These are phyloP conservation scores for Chimonanthus salicifolius DNA, from an alignment of 164 flowering plant species.

Conservation along the genomic window DNA sequence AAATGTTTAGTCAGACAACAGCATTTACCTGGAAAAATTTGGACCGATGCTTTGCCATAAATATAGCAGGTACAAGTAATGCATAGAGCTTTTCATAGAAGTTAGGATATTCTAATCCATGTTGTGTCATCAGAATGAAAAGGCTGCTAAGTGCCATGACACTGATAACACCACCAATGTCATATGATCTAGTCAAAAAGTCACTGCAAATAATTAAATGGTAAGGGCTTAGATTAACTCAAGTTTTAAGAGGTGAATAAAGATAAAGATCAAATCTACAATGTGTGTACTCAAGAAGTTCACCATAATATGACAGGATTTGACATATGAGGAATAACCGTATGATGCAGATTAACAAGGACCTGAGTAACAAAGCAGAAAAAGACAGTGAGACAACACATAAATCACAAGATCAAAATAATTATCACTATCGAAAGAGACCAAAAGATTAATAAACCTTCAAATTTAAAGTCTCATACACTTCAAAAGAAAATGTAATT, in stretches of 20 bases:
- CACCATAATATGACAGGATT: conserved; percentile 82
- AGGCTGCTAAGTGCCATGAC: conserved; percentile 97
- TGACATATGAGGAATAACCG: conserved; percentile 71
- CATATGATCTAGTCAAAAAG: conserved; percentile 92
- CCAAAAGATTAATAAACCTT: not conserved
- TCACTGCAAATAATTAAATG: conserved; percentile 56
- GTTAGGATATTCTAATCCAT: conserved; percentile 89
- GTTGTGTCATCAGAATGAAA: conserved; percentile 80
- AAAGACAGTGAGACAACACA: not conserved
- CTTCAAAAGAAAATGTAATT: not conserved
- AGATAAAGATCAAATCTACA: not conserved
- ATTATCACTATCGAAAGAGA: not conserved
- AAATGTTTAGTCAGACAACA: not conserved
- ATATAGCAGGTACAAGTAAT: conserved; percentile 69
- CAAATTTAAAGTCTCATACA: not conserved
- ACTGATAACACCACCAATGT: conserved; percentile 93
- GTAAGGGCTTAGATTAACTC: conserved; percentile 10
- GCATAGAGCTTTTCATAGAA: conserved; percentile 91
- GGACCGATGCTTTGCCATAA: conserved; percentile 86
- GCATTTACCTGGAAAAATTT: conserved; percentile 71
- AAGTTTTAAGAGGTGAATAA: not conserved
- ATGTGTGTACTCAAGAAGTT: conserved; percentile 6
- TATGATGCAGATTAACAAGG: conserved; percentile 67
- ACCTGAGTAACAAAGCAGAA: conserved; percentile 39
- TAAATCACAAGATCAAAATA: not conserved